Percentiles rank a stretch among this genome's conserved stretches.
Conservation (phyloP, 2,329 filamentous ascomycete genomes). For the Aspergillus cejpii region DNA sequence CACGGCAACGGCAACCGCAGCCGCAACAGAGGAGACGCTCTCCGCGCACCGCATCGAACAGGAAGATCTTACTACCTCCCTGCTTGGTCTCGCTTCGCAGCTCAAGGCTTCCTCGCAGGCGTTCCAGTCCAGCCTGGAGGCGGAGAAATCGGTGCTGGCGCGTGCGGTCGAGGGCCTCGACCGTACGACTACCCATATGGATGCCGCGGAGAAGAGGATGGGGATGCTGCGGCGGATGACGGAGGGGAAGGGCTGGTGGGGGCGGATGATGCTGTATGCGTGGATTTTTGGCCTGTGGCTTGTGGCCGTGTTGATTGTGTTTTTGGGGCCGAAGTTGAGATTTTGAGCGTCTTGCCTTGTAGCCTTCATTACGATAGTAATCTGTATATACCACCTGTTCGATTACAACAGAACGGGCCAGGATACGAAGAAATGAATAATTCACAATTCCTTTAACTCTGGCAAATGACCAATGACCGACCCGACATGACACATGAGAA, state of each 20-base stretch:
- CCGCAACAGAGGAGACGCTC: conserved; percentile 62
- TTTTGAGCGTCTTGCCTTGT: conserved; percentile 61
- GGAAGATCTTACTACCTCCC: conserved; percentile 70
- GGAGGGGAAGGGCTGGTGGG: conserved; percentile 84
- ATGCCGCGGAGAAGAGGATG: conserved; percentile 70
- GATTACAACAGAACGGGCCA: neutral
- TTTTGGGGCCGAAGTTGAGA: conserved; percentile 78
- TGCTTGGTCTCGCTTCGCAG: conserved; percentile 70
- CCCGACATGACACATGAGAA: conserved; percentile 35
- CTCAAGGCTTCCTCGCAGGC: conserved; percentile 68
- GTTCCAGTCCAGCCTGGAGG: conserved; percentile 66
- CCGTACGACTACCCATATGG: conserved; percentile 67
- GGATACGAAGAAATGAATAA: conserved; percentile 4
- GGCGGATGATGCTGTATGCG: conserved; percentile 72
- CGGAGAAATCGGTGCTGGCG: conserved; percentile 64
- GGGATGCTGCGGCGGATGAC: conserved; percentile 69
- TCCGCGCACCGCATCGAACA: conserved; percentile 74
- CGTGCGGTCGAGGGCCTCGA: conserved; percentile 69
- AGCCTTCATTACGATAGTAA: too few species aligned
- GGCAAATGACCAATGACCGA: conserved; percentile 31
- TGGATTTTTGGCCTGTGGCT: conserved; percentile 79
- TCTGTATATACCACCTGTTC: neutral
- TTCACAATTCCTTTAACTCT: conserved; percentile 23
- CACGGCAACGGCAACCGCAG: conserved; percentile 4
- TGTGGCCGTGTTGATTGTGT: conserved; percentile 70